phyloP scores from a whole-genome alignment of 140 eudicot genomes.

The Stevia rebaudiana region DNA sequence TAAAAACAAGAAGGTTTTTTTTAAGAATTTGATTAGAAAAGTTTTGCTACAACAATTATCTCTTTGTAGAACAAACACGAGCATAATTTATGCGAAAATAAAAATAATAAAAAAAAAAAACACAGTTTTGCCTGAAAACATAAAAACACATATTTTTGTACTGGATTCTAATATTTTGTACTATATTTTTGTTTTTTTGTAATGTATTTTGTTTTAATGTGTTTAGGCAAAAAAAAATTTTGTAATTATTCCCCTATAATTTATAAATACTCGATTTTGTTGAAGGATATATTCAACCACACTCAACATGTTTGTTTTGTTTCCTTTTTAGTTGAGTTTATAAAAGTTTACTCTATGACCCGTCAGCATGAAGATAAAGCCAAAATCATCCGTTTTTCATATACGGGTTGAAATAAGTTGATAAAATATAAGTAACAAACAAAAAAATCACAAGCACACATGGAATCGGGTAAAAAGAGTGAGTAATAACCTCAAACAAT shows the following conservation, averaged over 20 bases:
- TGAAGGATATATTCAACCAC: not conserved
- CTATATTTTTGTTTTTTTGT: too few relatives aligned
- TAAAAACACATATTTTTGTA: too few relatives aligned
- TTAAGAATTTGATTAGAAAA: not conserved
- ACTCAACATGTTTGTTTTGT: not conserved
- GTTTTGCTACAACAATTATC: not conserved
- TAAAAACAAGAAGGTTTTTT: not conserved
- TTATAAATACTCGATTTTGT: not conserved
- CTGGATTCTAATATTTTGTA: too few relatives aligned
- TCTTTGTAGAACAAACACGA: not conserved
- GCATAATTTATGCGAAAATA: too few relatives aligned
- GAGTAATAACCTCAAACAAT: not conserved
- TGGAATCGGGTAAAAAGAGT: constrained; percentile 1
- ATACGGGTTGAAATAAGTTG: not conserved
- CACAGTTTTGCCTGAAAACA: too few relatives aligned
- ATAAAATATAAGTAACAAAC: not conserved
- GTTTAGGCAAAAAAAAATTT: too few relatives aligned
- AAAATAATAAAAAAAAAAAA: too few relatives aligned
- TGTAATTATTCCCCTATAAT: too few relatives aligned
- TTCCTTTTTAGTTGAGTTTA: not conserved
- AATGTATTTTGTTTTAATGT: too few relatives aligned
- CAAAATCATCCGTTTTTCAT: not conserved
- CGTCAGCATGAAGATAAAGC: not conserved
- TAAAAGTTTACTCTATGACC: not conserved
- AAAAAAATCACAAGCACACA: not conserved